Evolutionary conservation across 345 rosid species (phyloP).

Genomic region (Melastoma malabathricum): DNA sequence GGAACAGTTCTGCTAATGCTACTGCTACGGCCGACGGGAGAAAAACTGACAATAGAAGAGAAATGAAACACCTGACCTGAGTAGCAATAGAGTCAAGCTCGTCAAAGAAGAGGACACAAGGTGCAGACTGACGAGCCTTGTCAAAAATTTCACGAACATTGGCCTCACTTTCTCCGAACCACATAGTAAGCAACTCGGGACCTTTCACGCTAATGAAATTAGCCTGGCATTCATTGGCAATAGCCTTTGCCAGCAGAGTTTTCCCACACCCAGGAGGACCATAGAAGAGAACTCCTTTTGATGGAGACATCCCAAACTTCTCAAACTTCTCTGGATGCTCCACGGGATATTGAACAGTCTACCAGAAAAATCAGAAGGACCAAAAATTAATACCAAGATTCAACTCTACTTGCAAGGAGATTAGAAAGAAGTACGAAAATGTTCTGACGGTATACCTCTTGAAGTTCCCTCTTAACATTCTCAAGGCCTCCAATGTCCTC

Average conservation of each 20-base stretch:
- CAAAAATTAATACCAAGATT: background rate
- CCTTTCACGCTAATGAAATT: conserved; percentile 95
- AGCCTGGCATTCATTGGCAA: conserved; percentile 95
- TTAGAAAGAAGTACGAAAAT: background rate
- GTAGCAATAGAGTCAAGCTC: conserved; percentile 97
- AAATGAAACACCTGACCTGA: conserved; percentile 32
- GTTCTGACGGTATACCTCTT: conserved; percentile 44
- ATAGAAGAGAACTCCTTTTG: conserved; percentile 91
- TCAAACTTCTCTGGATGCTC: conserved; percentile 98
- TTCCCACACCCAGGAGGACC: conserved; percentile 99
- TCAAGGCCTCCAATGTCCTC: conserved; percentile 93
- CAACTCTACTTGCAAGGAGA: background rate
- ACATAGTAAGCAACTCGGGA: conserved; percentile 93
- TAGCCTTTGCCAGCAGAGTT: conserved; percentile 95
- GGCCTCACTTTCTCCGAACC: conserved; percentile 98
- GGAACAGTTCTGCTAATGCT: too few relatives aligned
- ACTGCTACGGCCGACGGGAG: too few relatives aligned
- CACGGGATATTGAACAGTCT: conserved; percentile 98
- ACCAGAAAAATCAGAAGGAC: conserved; percentile 6
- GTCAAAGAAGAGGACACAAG: conserved; percentile 87
- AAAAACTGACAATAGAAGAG: background rate
- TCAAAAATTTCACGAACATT: conserved; percentile 93
- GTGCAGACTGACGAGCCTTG: conserved; percentile 93
- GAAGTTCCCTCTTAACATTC: conserved; percentile 89
- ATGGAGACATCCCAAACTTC: conserved; percentile 95